Evolutionary conservation across 1,284 basidiomycete genomes (phyloP).

Genomic region (Veloporphyrellus conicus): DNA sequence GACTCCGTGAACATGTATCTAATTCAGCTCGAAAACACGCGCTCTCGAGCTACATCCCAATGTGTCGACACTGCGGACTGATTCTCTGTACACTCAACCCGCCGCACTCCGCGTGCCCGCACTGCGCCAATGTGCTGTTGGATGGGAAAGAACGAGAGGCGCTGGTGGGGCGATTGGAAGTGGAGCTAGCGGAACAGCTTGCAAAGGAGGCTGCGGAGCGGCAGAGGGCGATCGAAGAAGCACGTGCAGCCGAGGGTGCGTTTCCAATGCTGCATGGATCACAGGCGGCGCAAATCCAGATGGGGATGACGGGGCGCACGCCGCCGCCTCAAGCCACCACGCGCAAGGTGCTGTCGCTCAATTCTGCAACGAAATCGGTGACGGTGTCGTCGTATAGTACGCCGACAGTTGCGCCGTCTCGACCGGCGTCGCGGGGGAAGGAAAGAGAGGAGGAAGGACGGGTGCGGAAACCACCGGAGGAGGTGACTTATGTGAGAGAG

Average conservation of each 20-base stretch:
- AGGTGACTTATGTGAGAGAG: constrained; percentile 33
- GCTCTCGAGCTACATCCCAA: constrained; percentile 51
- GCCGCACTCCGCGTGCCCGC: constrained; percentile 55
- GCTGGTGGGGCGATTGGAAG: constrained; percentile 43
- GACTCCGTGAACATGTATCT: not conserved
- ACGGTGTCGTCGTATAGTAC: constrained; percentile 48
- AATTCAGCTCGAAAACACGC: constrained; percentile 52
- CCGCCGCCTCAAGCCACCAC: constrained; percentile 36
- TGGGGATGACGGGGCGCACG: constrained; percentile 16
- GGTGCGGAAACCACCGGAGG: constrained; percentile 41
- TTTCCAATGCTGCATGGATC: constrained; percentile 52
- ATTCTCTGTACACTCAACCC: constrained; percentile 57
- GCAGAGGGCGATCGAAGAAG: constrained; percentile 44
- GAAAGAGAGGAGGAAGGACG: constrained; percentile 37
- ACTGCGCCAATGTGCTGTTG: constrained; percentile 45
- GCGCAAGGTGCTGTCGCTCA: constrained; percentile 60
- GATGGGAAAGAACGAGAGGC: constrained; percentile 30
- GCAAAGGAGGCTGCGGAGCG: constrained; percentile 48
- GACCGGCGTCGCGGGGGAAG: constrained; percentile 36
- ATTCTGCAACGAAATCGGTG: constrained; percentile 48
- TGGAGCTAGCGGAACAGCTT: constrained; percentile 42
- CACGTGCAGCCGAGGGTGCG: constrained; percentile 50
- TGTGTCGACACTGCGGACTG: constrained; percentile 59
- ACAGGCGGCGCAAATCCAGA: constrained; percentile 1
- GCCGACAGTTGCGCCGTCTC: constrained; percentile 29